Evolutionary conservation across 2,329 filamentous ascomycete genomes (phyloP).

Genomic region (Colletotrichum somersetense): DNA sequence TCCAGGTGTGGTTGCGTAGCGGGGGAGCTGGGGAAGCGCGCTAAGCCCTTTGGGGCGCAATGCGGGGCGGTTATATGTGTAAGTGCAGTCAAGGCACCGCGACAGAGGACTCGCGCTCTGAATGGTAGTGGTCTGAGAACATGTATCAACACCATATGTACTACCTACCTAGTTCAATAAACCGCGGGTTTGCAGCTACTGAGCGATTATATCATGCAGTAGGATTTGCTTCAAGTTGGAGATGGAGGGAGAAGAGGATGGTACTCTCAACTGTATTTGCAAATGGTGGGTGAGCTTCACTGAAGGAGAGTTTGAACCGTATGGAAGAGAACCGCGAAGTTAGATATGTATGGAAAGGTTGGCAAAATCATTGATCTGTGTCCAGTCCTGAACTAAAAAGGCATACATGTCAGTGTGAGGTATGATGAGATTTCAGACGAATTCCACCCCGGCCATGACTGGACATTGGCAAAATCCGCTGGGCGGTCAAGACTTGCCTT

Average conservation of each 20-base stretch:
- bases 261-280: background rate
- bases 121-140: conserved; percentile 4
- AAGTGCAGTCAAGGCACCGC: background rate
- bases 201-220: background rate
- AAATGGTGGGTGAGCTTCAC: background rate
- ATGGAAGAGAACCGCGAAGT: background rate
- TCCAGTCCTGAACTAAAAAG: background rate
- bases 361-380: background rate
- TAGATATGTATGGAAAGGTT: background rate
- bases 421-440: background rate
- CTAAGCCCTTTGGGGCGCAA: conserved; percentile 15
- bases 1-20: conserved; percentile 22
- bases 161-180: background rate
- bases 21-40: conserved; percentile 8
- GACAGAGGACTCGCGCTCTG: conserved; percentile 26
- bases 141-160: conserved; percentile 4
- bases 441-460: too few relatives aligned
- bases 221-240: background rate
- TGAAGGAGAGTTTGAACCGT: background rate
- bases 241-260: background rate
- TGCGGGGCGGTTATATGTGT: conserved; percentile 13
- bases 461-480: conserved; percentile 1
- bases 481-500: background rate
- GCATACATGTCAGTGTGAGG: background rate
- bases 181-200: background rate